Percentiles rank a stretch among this genome's conserved stretches.
These are phyloP conservation scores for Fraxinus paxiana DNA, from an alignment of 305 asterid genomes.

Conservation along the genomic window DNA sequence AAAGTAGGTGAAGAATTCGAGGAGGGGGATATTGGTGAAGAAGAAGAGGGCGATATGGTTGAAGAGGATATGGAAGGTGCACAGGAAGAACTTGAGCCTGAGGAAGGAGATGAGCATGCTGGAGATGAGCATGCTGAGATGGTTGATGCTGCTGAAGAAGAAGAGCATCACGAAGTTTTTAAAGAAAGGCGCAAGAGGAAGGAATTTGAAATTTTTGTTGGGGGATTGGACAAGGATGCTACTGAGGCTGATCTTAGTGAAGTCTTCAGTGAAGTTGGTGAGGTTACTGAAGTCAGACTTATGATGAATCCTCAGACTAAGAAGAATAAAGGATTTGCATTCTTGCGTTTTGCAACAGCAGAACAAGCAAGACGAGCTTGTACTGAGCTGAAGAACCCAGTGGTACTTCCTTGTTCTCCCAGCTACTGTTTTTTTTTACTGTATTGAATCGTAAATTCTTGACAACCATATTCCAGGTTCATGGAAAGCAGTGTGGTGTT, in stretches of 20 bases:
- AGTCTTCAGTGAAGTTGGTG: slow-evolving; percentile 90
- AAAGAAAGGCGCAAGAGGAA: slow-evolving; percentile 91
- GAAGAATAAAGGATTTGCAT: slow-evolving; percentile 97
- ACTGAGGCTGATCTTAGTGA: slow-evolving; percentile 76
- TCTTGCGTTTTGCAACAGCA: slow-evolving; percentile 87
- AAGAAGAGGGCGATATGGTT: slow-evolving; percentile 58
- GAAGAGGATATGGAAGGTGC: slow-evolving; percentile 65
- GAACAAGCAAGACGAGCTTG: slow-evolving; percentile 95
- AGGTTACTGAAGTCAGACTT: slow-evolving; percentile 86
- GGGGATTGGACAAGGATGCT: slow-evolving; percentile 97
- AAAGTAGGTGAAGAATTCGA: slow-evolving; percentile 63
- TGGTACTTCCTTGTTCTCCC: slow-evolving; percentile 59
- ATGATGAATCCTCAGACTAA: slow-evolving; percentile 95
- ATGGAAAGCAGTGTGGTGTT: slow-evolving; percentile 97
- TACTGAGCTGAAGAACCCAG: slow-evolving; percentile 69
- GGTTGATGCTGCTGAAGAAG: slow-evolving; percentile 75
- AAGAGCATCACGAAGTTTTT: slow-evolving; percentile 73
- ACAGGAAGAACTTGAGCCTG: slow-evolving; percentile 61
- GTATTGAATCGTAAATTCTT: slow-evolving; percentile 29
- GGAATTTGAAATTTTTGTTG: slow-evolving; percentile 92
- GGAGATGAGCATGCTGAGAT: slow-evolving; percentile 48
- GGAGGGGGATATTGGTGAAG: slow-evolving; percentile 53
- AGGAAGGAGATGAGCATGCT: slow-evolving; percentile 56
- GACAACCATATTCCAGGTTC: slow-evolving; percentile 67
- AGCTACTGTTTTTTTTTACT: slow-evolving; percentile 24